phyloP scores from a whole-genome alignment of 371 early-diverging fungal genomes.

The Mortierella sp. region DNA sequence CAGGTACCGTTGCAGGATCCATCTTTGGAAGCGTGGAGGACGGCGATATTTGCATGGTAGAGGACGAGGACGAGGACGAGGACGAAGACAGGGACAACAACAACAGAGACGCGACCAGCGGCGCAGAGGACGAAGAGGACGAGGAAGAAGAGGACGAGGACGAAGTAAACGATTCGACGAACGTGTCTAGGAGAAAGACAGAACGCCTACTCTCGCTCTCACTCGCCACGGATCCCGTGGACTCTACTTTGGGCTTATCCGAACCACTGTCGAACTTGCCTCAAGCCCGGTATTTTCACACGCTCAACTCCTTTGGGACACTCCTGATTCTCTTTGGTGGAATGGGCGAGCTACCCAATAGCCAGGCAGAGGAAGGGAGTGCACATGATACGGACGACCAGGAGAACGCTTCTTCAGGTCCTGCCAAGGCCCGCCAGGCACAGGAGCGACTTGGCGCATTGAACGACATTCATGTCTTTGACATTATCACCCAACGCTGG shows the following conservation, averaged over 20 bases:
- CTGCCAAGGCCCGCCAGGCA: slow-evolving; percentile 17
- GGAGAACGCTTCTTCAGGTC: slow-evolving; percentile 20
- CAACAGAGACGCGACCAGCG: no score
- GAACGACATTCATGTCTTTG: slow-evolving; percentile 73
- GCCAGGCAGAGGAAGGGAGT: slow-evolving; percentile 9
- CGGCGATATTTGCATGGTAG: no score
- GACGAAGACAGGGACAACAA: neutral
- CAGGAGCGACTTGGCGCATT: slow-evolving; percentile 58
- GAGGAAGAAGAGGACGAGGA: no score
- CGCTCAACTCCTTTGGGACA: slow-evolving; percentile 60
- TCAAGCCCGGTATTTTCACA: slow-evolving; percentile 65
- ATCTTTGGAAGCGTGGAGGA: no score
- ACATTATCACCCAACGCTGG: slow-evolving; percentile 68
- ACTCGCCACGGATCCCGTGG: slow-evolving; percentile 43
- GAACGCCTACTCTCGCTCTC: slow-evolving; percentile 38
- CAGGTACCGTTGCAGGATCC: slow-evolving; percentile 14
- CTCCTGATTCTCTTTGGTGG: slow-evolving; percentile 65
- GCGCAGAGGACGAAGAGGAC: no score
- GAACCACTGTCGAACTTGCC: slow-evolving; percentile 28
- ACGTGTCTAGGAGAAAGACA: no score
- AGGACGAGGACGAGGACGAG: neutral
- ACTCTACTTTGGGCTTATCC: slow-evolving; percentile 25
- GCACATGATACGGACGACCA: neutral
- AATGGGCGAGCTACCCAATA: slow-evolving; percentile 44
- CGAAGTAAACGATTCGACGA: no score